phyloP scores from a whole-genome alignment of 2,329 filamentous ascomycete species.

The Tolypocladium album region DNA sequence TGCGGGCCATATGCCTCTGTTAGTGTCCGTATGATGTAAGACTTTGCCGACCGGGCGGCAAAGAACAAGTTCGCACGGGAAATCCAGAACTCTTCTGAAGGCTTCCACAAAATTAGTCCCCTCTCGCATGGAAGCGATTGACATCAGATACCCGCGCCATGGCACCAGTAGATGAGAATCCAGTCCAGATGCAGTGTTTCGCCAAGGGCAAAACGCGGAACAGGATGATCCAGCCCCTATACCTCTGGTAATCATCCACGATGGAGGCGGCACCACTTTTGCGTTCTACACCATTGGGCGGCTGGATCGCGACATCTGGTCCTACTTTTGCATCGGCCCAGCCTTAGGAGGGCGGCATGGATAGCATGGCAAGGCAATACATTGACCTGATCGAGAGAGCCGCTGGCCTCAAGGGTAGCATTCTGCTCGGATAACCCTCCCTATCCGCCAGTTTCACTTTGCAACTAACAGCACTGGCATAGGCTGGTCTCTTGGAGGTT shows the following conservation, averaged over 20 bases:
- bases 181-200: not conserved
- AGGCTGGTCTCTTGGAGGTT: constrained; percentile 3
- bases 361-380: constrained; percentile 5
- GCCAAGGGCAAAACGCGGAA: not conserved
- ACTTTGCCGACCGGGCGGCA: not conserved
- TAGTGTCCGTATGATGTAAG: constrained; percentile 1
- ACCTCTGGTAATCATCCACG: constrained; percentile 7
- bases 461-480: not conserved
- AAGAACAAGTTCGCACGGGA: not conserved
- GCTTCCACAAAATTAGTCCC: not conserved
- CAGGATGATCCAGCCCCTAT: not conserved
- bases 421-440: not conserved
- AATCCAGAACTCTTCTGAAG: not conserved
- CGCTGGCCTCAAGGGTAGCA: not conserved
- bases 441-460: not conserved
- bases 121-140: not conserved
- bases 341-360: constrained; percentile 4
- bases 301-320: constrained; percentile 5
- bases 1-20: too few species aligned
- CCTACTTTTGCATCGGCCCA: constrained; percentile 1
- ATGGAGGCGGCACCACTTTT: constrained; percentile 5
- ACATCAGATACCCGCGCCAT: not conserved
- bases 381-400: constrained; percentile 1
- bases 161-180: not conserved
- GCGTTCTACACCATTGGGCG: constrained; percentile 2